Evolutionary conservation across 768 basidiomycete species (phyloP).

Genomic region (Pulveroboletus frians): DNA sequence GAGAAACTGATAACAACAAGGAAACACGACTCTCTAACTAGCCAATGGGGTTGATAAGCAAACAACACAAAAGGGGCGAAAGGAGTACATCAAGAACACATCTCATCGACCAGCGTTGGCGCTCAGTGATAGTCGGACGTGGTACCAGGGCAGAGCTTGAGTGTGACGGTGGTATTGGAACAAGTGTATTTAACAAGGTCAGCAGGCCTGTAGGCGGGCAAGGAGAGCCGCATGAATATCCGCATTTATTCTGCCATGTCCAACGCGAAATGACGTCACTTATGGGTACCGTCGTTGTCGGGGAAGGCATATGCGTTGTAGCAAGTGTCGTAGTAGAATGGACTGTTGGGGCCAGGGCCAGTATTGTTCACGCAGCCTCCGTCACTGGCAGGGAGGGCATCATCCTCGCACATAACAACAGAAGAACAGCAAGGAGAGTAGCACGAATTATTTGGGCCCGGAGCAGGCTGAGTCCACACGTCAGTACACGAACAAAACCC

Average conservation of each 20-base stretch:
- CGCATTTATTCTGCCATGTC: too few species aligned
- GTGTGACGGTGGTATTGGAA: slow-evolving; percentile 21
- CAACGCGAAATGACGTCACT: background rate
- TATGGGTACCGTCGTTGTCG: slow-evolving; percentile 30
- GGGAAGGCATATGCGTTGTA: slow-evolving; percentile 31
- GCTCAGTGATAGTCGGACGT: slow-evolving; percentile 15
- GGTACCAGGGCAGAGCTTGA: slow-evolving; percentile 29
- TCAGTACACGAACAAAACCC: background rate
- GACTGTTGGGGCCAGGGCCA: slow-evolving; percentile 28
- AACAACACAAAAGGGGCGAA: background rate
- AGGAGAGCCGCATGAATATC: background rate
- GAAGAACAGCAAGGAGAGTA: slow-evolving; percentile 31
- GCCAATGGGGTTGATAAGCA: too few species aligned
- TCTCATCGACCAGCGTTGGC: background rate
- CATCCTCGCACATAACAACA: slow-evolving; percentile 18
- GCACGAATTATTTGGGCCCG: slow-evolving; percentile 23
- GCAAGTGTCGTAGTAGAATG: slow-evolving; percentile 26
- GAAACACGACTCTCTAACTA: too few species aligned
- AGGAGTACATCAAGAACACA: background rate
- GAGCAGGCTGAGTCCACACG: slow-evolving; percentile 18
- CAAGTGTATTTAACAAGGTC: slow-evolving; percentile 29
- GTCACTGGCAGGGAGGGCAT: slow-evolving; percentile 26
- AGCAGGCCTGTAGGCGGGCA: slow-evolving; percentile 22
- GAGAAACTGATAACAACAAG: too few species aligned
- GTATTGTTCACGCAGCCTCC: slow-evolving; percentile 26